phyloP scores from a whole-genome alignment of 2,329 filamentous ascomycete genomes.

The Teratosphaeria zuluensis region DNA sequence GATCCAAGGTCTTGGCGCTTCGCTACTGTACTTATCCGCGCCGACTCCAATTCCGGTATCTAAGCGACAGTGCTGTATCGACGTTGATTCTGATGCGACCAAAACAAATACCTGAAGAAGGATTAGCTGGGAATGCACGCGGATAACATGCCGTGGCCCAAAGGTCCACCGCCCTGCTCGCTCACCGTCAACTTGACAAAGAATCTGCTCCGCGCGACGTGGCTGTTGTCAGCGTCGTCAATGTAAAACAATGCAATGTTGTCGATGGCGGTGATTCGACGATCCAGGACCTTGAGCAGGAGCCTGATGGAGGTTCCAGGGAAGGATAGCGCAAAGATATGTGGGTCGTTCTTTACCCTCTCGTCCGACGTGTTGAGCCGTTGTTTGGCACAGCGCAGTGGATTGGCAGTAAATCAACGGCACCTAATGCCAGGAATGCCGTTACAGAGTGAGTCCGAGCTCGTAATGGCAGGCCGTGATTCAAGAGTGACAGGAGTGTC shows the following conservation, averaged over 20 bases:
- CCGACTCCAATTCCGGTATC: constrained; percentile 18
- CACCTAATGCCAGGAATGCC: constrained; percentile 3
- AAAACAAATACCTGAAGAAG: constrained; percentile 12
- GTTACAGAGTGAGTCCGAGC: constrained; percentile 5
- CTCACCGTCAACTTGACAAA: constrained; percentile 16
- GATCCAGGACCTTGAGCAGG: not conserved
- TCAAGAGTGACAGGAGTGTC: not conserved
- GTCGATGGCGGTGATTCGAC: not conserved
- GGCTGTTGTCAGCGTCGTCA: constrained; percentile 11
- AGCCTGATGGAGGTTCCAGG: not conserved
- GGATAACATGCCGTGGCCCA: constrained; percentile 8
- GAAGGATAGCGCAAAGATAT: not conserved
- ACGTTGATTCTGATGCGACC: constrained; percentile 14
- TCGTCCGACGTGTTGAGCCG: not conserved
- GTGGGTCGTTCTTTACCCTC: not conserved
- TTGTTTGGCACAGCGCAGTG: not conserved
- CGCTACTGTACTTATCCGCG: constrained; percentile 24
- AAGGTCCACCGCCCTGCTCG: not conserved
- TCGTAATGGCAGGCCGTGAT: constrained; percentile 2
- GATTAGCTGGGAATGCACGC: constrained; percentile 13
- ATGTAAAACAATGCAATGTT: constrained; percentile 12
- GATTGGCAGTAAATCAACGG: not conserved
- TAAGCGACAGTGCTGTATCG: constrained; percentile 19
- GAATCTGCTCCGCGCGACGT: constrained; percentile 1
- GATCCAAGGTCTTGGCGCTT: constrained; percentile 22